Percentiles rank a stretch among this genome's conserved stretches.
These are phyloP conservation scores for Monosporascus sp. DNA, from an alignment of 2,329 filamentous ascomycete genomes.

Conservation along the genomic window DNA sequence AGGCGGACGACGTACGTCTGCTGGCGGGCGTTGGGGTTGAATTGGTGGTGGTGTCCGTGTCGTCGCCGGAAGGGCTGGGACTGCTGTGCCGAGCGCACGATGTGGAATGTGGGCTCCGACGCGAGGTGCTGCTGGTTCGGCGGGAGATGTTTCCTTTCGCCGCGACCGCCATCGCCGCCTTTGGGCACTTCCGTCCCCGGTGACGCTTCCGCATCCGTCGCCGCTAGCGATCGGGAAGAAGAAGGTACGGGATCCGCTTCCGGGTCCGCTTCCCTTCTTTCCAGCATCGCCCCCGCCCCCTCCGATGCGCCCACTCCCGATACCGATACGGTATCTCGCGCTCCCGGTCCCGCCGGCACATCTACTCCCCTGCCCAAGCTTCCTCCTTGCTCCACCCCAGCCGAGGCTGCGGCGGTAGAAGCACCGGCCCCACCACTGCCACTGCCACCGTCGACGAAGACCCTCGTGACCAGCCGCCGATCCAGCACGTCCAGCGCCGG, in stretches of 20 bases:
- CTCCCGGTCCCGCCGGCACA: not conserved
- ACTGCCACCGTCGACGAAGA: conserved; percentile 26
- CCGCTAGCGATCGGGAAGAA: too few relatives aligned
- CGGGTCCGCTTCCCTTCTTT: not conserved
- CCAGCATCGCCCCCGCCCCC: not conserved
- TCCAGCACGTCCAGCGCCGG: conserved; percentile 87
- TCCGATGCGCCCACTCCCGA: too few relatives aligned
- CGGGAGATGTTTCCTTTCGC: not conserved
- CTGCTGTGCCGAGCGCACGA: conserved; percentile 57
- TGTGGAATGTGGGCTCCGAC: conserved; percentile 41
- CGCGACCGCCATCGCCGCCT: not conserved
- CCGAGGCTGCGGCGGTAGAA: not conserved
- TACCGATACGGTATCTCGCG: too few relatives aligned
- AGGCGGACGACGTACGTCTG: conserved; percentile 66
- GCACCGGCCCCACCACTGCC: not conserved
- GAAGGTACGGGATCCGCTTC: not conserved
- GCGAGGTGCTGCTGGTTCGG: too few relatives aligned
- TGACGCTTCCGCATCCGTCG: too few relatives aligned
- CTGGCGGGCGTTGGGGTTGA: conserved; percentile 3
- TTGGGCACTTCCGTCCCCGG: too few relatives aligned
- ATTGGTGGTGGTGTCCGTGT: conserved; percentile 18
- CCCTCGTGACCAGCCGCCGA: conserved; percentile 61
- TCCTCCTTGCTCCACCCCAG: not conserved
- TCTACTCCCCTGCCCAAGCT: not conserved
- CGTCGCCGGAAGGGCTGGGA: conserved; percentile 25